Percentiles rank a stretch among this genome's conserved stretches.
Evolutionary conservation across 1,284 basidiomycete species (phyloP).

Genomic region (Trametes polyzona): DNA sequence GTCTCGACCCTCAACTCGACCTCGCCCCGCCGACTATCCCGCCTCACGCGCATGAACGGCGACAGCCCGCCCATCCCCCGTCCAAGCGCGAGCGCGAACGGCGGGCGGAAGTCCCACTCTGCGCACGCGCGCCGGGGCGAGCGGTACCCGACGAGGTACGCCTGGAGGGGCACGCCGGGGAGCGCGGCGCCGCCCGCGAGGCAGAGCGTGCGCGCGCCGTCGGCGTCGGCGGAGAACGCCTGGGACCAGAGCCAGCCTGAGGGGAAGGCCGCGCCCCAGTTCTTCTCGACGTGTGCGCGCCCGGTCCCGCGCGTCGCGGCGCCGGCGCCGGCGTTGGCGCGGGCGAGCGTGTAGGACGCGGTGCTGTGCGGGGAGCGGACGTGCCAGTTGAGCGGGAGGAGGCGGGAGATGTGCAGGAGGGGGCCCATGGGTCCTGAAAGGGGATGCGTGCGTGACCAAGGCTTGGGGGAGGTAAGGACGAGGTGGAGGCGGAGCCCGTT

Average conservation of each 20-base stretch:
- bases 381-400: conserved; percentile 34
- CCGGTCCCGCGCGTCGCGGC: conserved; percentile 17
- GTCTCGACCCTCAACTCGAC: conserved; percentile 23
- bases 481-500: conserved; percentile 24
- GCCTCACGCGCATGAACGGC: conserved; percentile 26
- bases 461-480: conserved; percentile 16
- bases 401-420: conserved; percentile 21
- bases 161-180: conserved; percentile 25
- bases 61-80: conserved; percentile 22
- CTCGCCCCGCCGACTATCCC: conserved; percentile 20
- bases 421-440: conserved; percentile 31
- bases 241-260: conserved; percentile 35
- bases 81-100: conserved; percentile 22
- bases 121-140: conserved; percentile 10
- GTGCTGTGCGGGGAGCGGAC: conserved; percentile 27
- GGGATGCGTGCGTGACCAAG: conserved; percentile 23
- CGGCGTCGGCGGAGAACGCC: conserved; percentile 23
- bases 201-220: conserved; percentile 18
- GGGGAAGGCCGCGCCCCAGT: conserved; percentile 34
- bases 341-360: conserved; percentile 22
- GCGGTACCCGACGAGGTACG: conserved; percentile 34
- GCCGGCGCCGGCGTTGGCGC: conserved; percentile 4
- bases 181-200: conserved; percentile 31
- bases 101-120: conserved; percentile 32
- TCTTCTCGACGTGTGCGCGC: conserved; percentile 34